phyloP scores from a whole-genome alignment of 371 early-diverging fungal species.

The Haplosporangium sp. region DNA sequence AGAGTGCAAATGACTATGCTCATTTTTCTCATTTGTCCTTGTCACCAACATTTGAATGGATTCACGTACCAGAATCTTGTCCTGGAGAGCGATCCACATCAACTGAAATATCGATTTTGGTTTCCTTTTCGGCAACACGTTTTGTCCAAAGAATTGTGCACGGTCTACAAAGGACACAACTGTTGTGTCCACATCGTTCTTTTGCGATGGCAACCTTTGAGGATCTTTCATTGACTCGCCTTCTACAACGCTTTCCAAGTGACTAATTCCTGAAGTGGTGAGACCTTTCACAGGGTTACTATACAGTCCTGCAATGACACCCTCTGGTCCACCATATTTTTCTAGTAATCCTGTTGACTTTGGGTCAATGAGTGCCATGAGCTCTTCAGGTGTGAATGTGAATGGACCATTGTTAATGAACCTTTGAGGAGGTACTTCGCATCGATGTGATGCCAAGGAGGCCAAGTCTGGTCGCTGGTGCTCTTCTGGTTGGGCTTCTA shows the following conservation, averaged over 20 bases:
- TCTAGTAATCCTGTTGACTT: slow-evolving; percentile 63
- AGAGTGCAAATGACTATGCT: no score
- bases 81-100: slow-evolving; percentile 87
- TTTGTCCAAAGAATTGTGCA: slow-evolving; percentile 67
- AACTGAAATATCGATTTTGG: slow-evolving; percentile 76
- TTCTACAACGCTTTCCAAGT: slow-evolving; percentile 22
- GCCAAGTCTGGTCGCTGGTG: background rate
- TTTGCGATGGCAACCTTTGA: background rate
- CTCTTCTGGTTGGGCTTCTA: background rate
- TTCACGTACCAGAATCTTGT: slow-evolving; percentile 81
- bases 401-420: slow-evolving; percentile 63
- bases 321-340: slow-evolving; percentile 62
- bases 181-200: slow-evolving; percentile 1
- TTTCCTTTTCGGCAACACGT: slow-evolving; percentile 75
- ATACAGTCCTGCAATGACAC: slow-evolving; percentile 68
- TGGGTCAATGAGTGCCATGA: slow-evolving; percentile 68
- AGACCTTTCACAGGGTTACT: slow-evolving; percentile 65
- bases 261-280: slow-evolving; percentile 22
- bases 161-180: slow-evolving; percentile 53
- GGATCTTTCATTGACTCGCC: slow-evolving; percentile 12
- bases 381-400: slow-evolving; percentile 64
- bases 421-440: background rate
- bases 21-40: background rate
- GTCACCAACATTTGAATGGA: background rate
- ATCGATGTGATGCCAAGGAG: background rate